These are phyloP conservation scores for Pachysandra terminalis DNA, from an alignment of 164 flowering plant species.

Conservation along the genomic window DNA sequence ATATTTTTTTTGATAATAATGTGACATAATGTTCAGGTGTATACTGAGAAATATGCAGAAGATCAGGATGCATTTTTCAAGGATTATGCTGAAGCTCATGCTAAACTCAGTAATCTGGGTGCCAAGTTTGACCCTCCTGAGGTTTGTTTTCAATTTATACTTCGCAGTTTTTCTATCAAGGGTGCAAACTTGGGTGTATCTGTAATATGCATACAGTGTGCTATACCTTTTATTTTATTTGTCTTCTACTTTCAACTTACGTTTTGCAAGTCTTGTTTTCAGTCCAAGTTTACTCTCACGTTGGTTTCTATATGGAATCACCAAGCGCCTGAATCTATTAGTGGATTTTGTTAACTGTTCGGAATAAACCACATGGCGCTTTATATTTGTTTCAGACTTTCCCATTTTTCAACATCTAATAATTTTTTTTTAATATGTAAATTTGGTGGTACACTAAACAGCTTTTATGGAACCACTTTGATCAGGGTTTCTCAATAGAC, in stretches of 20 bases:
- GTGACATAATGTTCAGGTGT: slow-evolving; percentile 45
- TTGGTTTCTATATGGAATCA: no score
- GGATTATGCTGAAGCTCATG: slow-evolving; percentile 99
- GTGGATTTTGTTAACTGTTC: no score
- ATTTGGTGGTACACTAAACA: neutral
- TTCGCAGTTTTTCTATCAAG: neutral
- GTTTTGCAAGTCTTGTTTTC: no score
- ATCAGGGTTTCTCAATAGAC: slow-evolving; percentile 80
- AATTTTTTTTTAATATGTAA: neutral
- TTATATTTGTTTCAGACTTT: neutral
- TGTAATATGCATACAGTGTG: no score
- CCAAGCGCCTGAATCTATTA: no score
- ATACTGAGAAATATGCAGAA: slow-evolving; percentile 92
- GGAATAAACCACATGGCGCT: neutral
- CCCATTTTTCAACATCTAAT: neutral
- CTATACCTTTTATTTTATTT: no score
- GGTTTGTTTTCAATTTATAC: slow-evolving; percentile 39
- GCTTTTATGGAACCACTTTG: slow-evolving; percentile 13
- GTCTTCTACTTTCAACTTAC: no score
- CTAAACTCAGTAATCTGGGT: slow-evolving; percentile 93
- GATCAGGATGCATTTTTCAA: slow-evolving; percentile 87
- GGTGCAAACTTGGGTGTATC: neutral
- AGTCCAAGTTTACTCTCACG: no score
- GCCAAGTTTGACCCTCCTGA: slow-evolving; percentile 97
- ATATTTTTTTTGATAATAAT: slow-evolving; percentile 2